Evolutionary conservation across 169 alveolate genomes (phyloP), one percentile per base, ranked within the genome.

Genomic region (Neospora caninum): DNA sequence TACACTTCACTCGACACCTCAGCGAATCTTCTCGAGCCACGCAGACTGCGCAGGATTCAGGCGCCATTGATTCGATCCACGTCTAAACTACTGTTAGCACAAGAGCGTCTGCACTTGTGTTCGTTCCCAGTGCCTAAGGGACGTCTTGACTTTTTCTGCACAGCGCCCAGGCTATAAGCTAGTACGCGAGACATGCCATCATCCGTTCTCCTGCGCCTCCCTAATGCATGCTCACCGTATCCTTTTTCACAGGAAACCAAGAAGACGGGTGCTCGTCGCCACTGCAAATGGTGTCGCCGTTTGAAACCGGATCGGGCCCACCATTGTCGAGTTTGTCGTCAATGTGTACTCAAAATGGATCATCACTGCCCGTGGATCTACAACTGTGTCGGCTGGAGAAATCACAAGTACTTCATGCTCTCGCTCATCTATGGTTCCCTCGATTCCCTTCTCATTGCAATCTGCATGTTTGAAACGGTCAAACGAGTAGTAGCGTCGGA

Each of bases 231-330:
- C 18, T 49, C 58, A 49, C 0, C 58, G 9, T n/a, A 64, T 64
- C n/a, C 36, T 0, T 64, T 20, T 64, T 99, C 99, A 43, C 99
- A 99, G 94, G 99, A 99, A 80, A 99, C 99, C 69, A 97, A 98
- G 89, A 97, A 99, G 96, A 70, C 91, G n/a, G 96, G 96, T 0
- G 95, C 73, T 96, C 97, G 99, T 64, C 94, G 99, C 91, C 98
- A 98, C 95, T 98, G 99, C 96, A 95, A 98, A 73, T 98, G 97
- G 96, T 98, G 99, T 89, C 96, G 97, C 95, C 96, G 38, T 93
- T 97, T 97, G 95, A 98, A 98, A 94, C 99, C 99, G 16, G 99
- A 98, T 91, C 95, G 99, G 54, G 94, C 98, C 43, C 98, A 98
- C 87, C 99, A 98, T 94, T 98, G 99, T 91, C 96, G 98, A 16